These are phyloP conservation scores for Phytophthora pinifolia DNA, from an alignment of 352 stramenopile genomes.

Conservation along the genomic window DNA sequence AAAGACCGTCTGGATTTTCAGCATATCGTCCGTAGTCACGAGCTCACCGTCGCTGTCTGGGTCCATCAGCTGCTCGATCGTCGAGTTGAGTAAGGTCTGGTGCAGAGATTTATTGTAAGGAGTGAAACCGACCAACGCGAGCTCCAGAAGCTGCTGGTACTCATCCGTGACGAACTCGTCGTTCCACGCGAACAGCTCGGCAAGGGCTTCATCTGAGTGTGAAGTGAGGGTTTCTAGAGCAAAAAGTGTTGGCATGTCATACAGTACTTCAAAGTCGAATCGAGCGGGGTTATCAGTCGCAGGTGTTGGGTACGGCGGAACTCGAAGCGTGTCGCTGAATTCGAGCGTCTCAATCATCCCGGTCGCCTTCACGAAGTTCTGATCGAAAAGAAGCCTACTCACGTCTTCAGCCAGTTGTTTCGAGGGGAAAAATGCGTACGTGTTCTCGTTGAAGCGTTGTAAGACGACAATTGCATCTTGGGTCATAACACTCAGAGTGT, in stretches of 20 bases:
- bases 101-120: slow-evolving; percentile 54
- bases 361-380: slow-evolving; percentile 41
- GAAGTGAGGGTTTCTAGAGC: slow-evolving; percentile 29
- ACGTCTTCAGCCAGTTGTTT: slow-evolving; percentile 24
- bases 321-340: slow-evolving; percentile 63
- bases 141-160: slow-evolving; percentile 24
- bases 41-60: slow-evolving; percentile 39
- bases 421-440: slow-evolving; percentile 31
- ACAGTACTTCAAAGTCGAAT: slow-evolving; percentile 48
- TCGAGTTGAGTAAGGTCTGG: slow-evolving; percentile 54
- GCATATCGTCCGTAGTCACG: slow-evolving; percentile 36
- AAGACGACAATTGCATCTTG: slow-evolving; percentile 53
- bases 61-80: slow-evolving; percentile 38
- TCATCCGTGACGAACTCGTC: slow-evolving; percentile 36
- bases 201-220: slow-evolving; percentile 24
- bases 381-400: slow-evolving; percentile 42
- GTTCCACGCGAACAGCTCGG: slow-evolving; percentile 58
- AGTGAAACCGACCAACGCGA: slow-evolving; percentile 50
- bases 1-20: slow-evolving; percentile 46
- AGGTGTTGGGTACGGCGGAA: slow-evolving; percentile 60
- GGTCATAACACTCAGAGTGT: slow-evolving; percentile 44
- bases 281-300: slow-evolving; percentile 34
- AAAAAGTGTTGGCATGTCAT: slow-evolving; percentile 51
- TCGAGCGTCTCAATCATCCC: slow-evolving; percentile 36
- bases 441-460: slow-evolving; percentile 37